Evolutionary conservation across 257 asterid genomes (phyloP), one percentile per base, ranked within the genome.

Genomic region (Vinca minor): DNA sequence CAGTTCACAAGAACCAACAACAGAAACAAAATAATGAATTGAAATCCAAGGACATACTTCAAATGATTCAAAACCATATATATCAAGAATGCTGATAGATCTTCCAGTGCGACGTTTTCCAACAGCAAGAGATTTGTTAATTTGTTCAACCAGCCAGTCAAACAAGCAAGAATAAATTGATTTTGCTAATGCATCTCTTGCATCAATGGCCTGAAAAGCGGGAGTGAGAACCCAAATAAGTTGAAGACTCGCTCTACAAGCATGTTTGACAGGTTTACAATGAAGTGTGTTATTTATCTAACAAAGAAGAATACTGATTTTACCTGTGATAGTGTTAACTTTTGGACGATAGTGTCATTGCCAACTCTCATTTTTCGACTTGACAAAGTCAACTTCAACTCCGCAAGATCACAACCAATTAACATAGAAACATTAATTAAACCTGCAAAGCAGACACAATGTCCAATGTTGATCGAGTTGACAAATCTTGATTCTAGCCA

Each of bases 41-140:
- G 58, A 71, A 62, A 59, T 61, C 18, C 45, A 59, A 64, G 36
- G 66, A 59, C 59, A 61, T 71, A 89, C 99, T 91, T 85, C 91
- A 82, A 93, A 93, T 52, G 99, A 89, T 81, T 93, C 99, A 75
- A 93, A 93, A 58, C 99, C 99, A 65, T 93, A 93, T 62, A 93
- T 93, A 83, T 93, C 99, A 42, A 93, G 95, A 77, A 93, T 87
- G 78, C 95, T 93, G 73, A 93, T 93, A 66, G 97, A 89, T 79
- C 97, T 87, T 70, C 96, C 99, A 42, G 99, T 93, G 60, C 96
- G 88, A 34, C 89, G 88, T 74, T 93, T 93, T 63, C 98, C 98
- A 13, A 85, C 94, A 56, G 90, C 94, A 36, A 89, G 84, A 50
- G 99, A 93, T 73, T 85, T 87, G 75, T 93, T 93, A 69, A 93